These are phyloP conservation scores for Backusella mclennaniae DNA, from an alignment of 192 early-diverging fungal genomes.

Conservation along the genomic window DNA sequence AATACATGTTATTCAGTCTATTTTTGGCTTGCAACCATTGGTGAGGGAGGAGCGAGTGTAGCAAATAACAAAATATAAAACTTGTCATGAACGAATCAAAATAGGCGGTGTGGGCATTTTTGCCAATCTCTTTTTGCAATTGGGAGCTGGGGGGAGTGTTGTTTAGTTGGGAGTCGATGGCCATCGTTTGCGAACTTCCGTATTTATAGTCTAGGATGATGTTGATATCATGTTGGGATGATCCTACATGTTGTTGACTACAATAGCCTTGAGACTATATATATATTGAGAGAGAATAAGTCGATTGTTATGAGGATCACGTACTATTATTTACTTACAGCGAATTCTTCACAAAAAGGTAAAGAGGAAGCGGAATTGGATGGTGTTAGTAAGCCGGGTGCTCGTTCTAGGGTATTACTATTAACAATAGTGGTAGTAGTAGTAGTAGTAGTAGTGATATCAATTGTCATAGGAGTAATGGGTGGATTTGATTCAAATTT, in stretches of 20 bases:
- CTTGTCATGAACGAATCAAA: conserved; percentile 98
- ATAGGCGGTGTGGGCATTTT: conserved; percentile 79
- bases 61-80: conserved; percentile 70
- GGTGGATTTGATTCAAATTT: neutral
- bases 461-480: neutral
- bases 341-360: conserved; percentile 61
- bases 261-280: conserved; percentile 12
- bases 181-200: neutral
- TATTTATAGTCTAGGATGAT: conserved; percentile 18
- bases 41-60: neutral
- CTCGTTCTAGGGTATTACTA: too few relatives aligned
- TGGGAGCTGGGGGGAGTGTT: neutral
- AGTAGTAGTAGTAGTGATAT: neutral
- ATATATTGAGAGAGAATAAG: conserved; percentile 56
- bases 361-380: conserved; percentile 57
- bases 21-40: neutral
- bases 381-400: neutral
- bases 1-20: neutral
- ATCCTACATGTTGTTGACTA: neutral
- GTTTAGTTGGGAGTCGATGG: neutral
- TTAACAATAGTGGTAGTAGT: neutral
- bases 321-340: neutral
- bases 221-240: neutral
- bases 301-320: neutral
- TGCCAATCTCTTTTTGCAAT: neutral